phyloP scores from a whole-genome alignment of 2,329 filamentous ascomycete genomes.

The Zopfia rhizophila region DNA sequence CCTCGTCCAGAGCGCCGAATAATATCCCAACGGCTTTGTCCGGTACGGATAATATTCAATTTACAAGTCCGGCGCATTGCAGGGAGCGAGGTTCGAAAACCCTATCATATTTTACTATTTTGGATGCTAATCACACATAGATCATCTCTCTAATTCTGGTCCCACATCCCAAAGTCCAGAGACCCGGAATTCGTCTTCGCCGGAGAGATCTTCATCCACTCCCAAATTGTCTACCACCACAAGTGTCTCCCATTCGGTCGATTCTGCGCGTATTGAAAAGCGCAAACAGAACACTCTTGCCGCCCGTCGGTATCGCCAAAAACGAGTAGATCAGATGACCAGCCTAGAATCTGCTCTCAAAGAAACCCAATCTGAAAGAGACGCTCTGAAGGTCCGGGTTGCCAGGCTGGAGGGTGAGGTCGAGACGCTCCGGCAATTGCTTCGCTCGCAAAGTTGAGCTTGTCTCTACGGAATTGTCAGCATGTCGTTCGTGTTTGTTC shows the following conservation, averaged over 20 bases:
- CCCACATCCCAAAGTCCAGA: conserved; percentile 39
- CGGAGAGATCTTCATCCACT: conserved; percentile 33
- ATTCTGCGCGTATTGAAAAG: conserved; percentile 57
- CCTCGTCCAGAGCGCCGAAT: conserved; percentile 19
- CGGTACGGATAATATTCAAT: conserved; percentile 22
- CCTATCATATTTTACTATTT: conserved; percentile 21
- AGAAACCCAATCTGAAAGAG: conserved; percentile 69
- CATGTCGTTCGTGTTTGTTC: no score
- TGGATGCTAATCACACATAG: conserved; percentile 23
- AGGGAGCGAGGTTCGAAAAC: conserved; percentile 40
- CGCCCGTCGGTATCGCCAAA: conserved; percentile 77
- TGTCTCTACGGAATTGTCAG: conserved; percentile 5
- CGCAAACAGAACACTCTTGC: conserved; percentile 76
- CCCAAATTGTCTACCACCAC: conserved; percentile 37
- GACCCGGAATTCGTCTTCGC: conserved; percentile 36
- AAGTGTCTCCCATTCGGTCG: conserved; percentile 32
- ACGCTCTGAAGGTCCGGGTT: conserved; percentile 70
- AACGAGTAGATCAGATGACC: conserved; percentile 72
- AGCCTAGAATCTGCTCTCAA: conserved; percentile 70
- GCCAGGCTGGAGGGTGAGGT: conserved; percentile 73
- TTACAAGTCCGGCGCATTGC: conserved; percentile 30
- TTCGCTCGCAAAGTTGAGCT: conserved; percentile 54
- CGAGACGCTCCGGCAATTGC: conserved; percentile 65
- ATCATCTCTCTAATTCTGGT: conserved; percentile 33
- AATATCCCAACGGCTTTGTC: conserved; percentile 32